phyloP scores from a whole-genome alignment of 495 filamentous ascomycete species.

The Neurospora discreta region DNA sequence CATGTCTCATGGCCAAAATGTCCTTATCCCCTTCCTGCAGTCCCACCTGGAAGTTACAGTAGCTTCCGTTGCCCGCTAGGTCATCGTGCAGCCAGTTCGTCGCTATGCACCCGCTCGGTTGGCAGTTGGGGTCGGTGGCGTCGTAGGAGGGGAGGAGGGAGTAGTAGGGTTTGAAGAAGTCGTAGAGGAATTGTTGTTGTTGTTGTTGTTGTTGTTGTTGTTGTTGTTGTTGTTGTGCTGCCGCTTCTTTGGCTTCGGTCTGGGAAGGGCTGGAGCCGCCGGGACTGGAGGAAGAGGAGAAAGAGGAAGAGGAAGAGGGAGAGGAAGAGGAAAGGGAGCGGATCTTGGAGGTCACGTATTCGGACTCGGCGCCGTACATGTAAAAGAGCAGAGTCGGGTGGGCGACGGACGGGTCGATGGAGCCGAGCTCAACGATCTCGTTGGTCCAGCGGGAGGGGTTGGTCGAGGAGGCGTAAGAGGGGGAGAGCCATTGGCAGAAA shows the following conservation, averaged over 20 bases:
- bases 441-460: slow-evolving; percentile 66
- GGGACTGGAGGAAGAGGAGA: neutral
- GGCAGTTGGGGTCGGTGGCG: slow-evolving; percentile 40
- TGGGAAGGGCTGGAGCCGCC: neutral
- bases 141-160: slow-evolving; percentile 60
- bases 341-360: slow-evolving; percentile 31
- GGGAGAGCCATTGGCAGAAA: slow-evolving; percentile 63
- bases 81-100: slow-evolving; percentile 79
- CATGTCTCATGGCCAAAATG: slow-evolving; percentile 60
- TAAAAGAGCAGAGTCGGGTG: slow-evolving; percentile 94
- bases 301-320: slow-evolving; percentile 12
- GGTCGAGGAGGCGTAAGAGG: slow-evolving; percentile 44
- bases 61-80: slow-evolving; percentile 80
- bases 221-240: slow-evolving; percentile 13
- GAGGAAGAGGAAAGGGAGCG: slow-evolving; percentile 18
- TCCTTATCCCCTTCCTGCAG: slow-evolving; percentile 60
- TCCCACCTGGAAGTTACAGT: slow-evolving; percentile 79
- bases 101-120: slow-evolving; percentile 49
- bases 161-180: slow-evolving; percentile 68
- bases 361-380: slow-evolving; percentile 57
- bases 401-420: slow-evolving; percentile 44
- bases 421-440: slow-evolving; percentile 67
- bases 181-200: slow-evolving; percentile 28
- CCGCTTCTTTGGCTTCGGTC: slow-evolving; percentile 14
- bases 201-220: slow-evolving; percentile 14